Evolutionary conservation across 768 basidiomycete genomes (phyloP).

Genomic region (Paxillus rubicundulus): DNA sequence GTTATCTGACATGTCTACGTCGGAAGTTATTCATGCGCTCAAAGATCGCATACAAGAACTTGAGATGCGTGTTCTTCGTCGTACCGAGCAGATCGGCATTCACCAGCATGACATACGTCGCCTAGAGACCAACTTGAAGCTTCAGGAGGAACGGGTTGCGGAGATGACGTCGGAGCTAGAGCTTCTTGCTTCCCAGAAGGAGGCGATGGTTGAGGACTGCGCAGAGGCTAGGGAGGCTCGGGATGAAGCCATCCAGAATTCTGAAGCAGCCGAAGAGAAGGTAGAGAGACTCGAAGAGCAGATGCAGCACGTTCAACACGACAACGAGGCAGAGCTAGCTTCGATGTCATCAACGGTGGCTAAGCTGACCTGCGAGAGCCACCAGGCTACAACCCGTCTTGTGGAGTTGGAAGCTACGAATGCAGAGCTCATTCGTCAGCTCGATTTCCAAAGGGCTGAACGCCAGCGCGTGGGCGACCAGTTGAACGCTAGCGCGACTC

Average conservation of each 20-base stretch:
- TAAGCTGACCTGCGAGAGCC: slow-evolving; percentile 35
- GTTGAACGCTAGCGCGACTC: slow-evolving; percentile 3
- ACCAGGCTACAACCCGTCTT: slow-evolving; percentile 19
- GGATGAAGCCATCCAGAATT: slow-evolving; percentile 54
- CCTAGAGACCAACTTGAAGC: slow-evolving; percentile 67
- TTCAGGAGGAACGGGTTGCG: slow-evolving; percentile 70
- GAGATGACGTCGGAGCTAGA: slow-evolving; percentile 75
- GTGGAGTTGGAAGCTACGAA: slow-evolving; percentile 17
- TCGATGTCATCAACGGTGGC: slow-evolving; percentile 40
- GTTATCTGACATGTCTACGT: slow-evolving; percentile 58
- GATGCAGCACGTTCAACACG: slow-evolving; percentile 13
- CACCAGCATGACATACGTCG: slow-evolving; percentile 79
- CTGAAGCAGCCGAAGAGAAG: slow-evolving; percentile 64
- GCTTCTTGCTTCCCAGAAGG: slow-evolving; percentile 61
- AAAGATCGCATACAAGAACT: slow-evolving; percentile 67
- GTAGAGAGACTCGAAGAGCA: slow-evolving; percentile 44
- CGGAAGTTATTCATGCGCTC: slow-evolving; percentile 52
- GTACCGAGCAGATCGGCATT: slow-evolving; percentile 72
- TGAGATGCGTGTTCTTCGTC: slow-evolving; percentile 58
- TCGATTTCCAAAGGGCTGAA: slow-evolving; percentile 12
- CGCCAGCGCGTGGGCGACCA: slow-evolving; percentile 11
- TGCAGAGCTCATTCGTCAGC: slow-evolving; percentile 9
- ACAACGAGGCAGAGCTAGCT: slow-evolving; percentile 36
- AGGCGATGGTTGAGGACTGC: slow-evolving; percentile 84
- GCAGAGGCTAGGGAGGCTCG: slow-evolving; percentile 72